Percentiles rank a stretch among this genome's conserved stretches.
Evolutionary conservation across 2,329 filamentous ascomycete species (phyloP).

Genomic region (Phialocephala subalpina): DNA sequence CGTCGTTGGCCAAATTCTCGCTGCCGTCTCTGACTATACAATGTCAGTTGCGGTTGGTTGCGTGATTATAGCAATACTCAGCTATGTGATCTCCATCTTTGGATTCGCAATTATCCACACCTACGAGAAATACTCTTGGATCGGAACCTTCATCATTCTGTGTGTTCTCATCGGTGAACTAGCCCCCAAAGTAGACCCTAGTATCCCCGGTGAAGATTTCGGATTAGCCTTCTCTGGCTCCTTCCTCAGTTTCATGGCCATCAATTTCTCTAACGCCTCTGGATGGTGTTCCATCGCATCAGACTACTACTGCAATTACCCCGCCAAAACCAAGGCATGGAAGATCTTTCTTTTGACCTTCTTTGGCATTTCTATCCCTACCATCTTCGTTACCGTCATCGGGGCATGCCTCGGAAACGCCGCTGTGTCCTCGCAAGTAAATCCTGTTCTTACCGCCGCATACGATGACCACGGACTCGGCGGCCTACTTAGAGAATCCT

Average conservation of each 20-base stretch:
- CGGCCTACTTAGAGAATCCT: not conserved
- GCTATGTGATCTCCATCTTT: not conserved
- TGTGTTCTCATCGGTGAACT: not conserved
- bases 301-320: constrained; percentile 2
- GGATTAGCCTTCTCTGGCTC: not conserved
- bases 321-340: not conserved
- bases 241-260: not conserved
- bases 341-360: not conserved
- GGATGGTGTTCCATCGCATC: not conserved
- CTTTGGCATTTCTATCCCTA: not conserved
- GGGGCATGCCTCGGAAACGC: not conserved
- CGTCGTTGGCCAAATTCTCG: not conserved
- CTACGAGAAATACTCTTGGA: not conserved
- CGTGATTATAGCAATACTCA: not conserved
- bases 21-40: not conserved
- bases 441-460: not conserved
- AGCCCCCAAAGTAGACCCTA: not conserved
- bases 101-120: not conserved
- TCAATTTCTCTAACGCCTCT: not conserved
- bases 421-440: not conserved
- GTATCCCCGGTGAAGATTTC: not conserved
- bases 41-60: not conserved
- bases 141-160: not conserved
- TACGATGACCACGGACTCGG: not conserved
- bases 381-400: not conserved